Evolutionary conservation across 139 green algal species (phyloP).

Genomic region (Ulvella scutata): DNA sequence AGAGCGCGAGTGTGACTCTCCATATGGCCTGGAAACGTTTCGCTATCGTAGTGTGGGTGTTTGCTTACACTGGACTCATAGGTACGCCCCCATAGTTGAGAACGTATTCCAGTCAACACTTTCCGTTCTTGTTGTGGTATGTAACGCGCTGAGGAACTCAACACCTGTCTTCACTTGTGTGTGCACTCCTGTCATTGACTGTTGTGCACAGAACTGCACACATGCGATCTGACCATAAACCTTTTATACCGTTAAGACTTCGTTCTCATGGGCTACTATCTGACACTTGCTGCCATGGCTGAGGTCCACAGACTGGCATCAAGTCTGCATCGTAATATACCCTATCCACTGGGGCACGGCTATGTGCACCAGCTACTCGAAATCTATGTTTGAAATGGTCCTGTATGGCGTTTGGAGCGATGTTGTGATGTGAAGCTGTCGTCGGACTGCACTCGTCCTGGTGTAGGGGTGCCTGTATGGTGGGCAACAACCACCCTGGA

Average conservation of each 20-base stretch:
- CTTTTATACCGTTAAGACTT: neutral
- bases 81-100: neutral
- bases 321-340: too few relatives aligned
- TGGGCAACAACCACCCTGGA: neutral
- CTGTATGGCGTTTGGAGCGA: neutral
- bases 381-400: neutral
- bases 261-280: too few relatives aligned
- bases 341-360: too few relatives aligned
- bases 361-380: too few relatives aligned
- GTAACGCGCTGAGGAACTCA: neutral
- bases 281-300: too few relatives aligned
- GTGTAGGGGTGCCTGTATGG: neutral
- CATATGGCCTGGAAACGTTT: neutral
- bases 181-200: neutral
- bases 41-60: neutral
- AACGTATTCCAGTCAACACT: neutral
- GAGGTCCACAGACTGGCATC: too few relatives aligned
- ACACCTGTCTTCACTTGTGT: neutral
- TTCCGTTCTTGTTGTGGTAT: neutral
- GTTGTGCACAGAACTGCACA: neutral
- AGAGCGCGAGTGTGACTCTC: too few relatives aligned
- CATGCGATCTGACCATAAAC: neutral
- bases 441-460: neutral
- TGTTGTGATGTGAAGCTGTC: neutral
- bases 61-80: neutral